These are phyloP conservation scores for Botryosphaeria agaves DNA, from an alignment of 2,329 filamentous ascomycete species.

Conservation along the genomic window DNA sequence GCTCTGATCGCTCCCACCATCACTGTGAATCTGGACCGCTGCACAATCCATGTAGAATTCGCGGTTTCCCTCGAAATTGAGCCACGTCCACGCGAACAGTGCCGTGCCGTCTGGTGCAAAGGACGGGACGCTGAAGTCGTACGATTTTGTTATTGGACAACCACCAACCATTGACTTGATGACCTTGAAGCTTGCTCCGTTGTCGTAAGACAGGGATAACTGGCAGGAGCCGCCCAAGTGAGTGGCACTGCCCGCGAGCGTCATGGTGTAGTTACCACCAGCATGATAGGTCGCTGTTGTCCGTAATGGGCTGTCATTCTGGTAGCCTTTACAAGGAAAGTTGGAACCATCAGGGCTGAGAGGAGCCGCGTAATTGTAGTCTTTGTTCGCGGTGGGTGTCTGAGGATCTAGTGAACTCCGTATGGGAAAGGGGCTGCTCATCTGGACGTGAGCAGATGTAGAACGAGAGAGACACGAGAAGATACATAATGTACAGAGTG, in stretches of 20 bases:
- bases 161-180: constrained; percentile 44
- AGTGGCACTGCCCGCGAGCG: constrained; percentile 38
- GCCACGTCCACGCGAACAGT: constrained; percentile 52
- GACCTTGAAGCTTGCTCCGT: constrained; percentile 52
- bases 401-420: constrained; percentile 32
- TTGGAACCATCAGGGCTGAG: constrained; percentile 42
- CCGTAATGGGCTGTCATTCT: constrained; percentile 30
- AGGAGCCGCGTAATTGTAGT: constrained; percentile 58
- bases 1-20: constrained; percentile 5
- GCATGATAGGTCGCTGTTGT: constrained; percentile 43
- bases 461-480: constrained; percentile 5
- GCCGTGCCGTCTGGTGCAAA: constrained; percentile 43
- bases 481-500: constrained; percentile 2
- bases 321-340: constrained; percentile 62
- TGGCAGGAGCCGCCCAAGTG: constrained; percentile 65
- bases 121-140: constrained; percentile 48
- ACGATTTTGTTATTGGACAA: constrained; percentile 34
- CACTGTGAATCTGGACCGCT: constrained; percentile 38
- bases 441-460: constrained; percentile 31
- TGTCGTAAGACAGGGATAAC: constrained; percentile 55
- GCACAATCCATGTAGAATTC: constrained; percentile 86
- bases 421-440: constrained; percentile 36
- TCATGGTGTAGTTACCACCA: constrained; percentile 46
- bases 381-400: constrained; percentile 28
- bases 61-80: constrained; percentile 29